Conservation (phyloP, 2,329 filamentous ascomycete genomes). For the Xylariales sp. region DNA sequence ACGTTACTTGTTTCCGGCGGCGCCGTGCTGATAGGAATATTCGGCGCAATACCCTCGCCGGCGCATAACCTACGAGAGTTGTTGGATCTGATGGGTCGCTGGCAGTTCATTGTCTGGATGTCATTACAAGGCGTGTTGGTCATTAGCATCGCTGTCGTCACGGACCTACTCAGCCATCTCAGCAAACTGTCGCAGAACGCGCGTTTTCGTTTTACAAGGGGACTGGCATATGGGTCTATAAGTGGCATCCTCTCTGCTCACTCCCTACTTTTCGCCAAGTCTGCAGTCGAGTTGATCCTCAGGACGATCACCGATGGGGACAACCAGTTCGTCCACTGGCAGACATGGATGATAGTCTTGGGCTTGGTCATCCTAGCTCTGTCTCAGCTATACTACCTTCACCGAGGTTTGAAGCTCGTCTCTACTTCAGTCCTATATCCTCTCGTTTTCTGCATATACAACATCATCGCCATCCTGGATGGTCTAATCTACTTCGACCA, state of each 20-base stretch:
- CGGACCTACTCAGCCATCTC: slow-evolving; percentile 50
- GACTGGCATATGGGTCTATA: slow-evolving; percentile 83
- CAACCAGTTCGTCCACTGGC: slow-evolving; percentile 94
- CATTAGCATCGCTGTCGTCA: slow-evolving; percentile 58
- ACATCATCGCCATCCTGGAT: slow-evolving; percentile 96
- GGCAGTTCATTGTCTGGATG: slow-evolving; percentile 86
- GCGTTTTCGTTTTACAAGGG: slow-evolving; percentile 70
- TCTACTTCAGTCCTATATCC: slow-evolving; percentile 95
- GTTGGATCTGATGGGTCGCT: slow-evolving; percentile 66
- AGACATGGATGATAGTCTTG: slow-evolving; percentile 87
- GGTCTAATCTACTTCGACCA: slow-evolving; percentile 96
- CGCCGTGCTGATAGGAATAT: slow-evolving; percentile 87
- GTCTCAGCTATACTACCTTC: slow-evolving; percentile 90
- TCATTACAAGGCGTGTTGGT: slow-evolving; percentile 71
- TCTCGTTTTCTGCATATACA: slow-evolving; percentile 97
- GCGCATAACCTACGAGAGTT: slow-evolving; percentile 84
- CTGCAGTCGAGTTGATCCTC: slow-evolving; percentile 89
- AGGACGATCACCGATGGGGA: slow-evolving; percentile 75
- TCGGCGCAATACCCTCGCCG: slow-evolving; percentile 89
- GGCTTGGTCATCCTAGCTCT: slow-evolving; percentile 77
- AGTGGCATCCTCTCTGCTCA: slow-evolving; percentile 93
- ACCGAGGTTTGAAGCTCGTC: slow-evolving; percentile 87
- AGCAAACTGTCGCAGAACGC: slow-evolving; percentile 54
- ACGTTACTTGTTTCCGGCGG: slow-evolving; percentile 83
- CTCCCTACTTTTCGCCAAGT: slow-evolving; percentile 89